Conservation (phyloP, 83 land plant genomes). For the Picea abies region DNA sequence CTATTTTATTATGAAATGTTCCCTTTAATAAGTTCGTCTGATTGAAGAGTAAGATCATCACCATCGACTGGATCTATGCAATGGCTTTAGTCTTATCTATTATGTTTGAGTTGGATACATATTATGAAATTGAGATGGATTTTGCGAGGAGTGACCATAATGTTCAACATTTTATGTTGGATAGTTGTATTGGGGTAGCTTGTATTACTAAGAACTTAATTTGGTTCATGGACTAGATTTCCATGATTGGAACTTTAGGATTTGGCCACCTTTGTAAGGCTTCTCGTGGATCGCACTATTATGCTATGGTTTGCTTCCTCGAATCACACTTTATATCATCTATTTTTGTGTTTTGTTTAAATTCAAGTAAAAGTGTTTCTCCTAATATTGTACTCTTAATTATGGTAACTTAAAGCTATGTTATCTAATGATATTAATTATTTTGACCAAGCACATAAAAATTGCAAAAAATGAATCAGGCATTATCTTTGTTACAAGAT, state of each 20-base stretch:
- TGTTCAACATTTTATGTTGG: constrained; percentile 45
- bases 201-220: neutral
- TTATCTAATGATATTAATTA: constrained; percentile 32
- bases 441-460: constrained; percentile 25
- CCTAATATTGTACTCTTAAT: neutral
- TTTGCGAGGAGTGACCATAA: constrained; percentile 39
- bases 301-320: constrained; percentile 33
- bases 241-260: constrained; percentile 32
- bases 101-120: constrained; percentile 45
- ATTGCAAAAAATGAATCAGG: constrained; percentile 28
- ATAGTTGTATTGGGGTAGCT: constrained; percentile 28
- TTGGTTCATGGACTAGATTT: constrained; percentile 22
- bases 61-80: constrained; percentile 40
- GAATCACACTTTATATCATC: neutral
- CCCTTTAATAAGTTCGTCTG: constrained; percentile 66
- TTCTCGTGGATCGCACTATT: constrained; percentile 33
- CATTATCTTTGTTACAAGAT: constrained; percentile 19
- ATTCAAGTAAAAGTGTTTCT: neutral
- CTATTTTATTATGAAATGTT: constrained; percentile 58
- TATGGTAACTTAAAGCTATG: constrained; percentile 41
- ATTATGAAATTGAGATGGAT: constrained; percentile 37
- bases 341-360: neutral
- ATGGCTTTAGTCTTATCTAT: constrained; percentile 40
- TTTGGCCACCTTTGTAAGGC: constrained; percentile 30
- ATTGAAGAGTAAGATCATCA: constrained; percentile 56